Base-by-base conservation (phyloP, 2,329 filamentous ascomycete genomes). In the Diaporthe sp. region DNA sequence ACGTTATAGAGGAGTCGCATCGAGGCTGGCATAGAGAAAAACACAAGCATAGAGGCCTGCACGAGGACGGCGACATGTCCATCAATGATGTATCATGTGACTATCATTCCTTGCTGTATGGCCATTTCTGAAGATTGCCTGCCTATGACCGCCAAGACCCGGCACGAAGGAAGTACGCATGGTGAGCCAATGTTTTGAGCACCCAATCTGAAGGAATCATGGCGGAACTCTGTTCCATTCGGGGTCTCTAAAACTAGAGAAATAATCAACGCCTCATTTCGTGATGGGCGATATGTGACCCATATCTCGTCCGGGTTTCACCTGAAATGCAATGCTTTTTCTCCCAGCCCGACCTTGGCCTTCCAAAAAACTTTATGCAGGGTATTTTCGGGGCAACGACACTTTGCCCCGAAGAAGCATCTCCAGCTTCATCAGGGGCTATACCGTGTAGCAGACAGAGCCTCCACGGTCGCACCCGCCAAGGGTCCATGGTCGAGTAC, bases 321-420 rank as follows among this genome's bases (percentile, higher is more conserved):
- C 53, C 62, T 61, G 44, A 65, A 65, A 71, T 60, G 60, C 37
- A 62, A 57, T 72, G 67, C 67, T 75, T 75, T 74, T 67, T 46
- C 28, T 49, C 44, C 42, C 31, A 55, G 65, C 72, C 57, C 31
- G 13, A 44, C 34, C 39, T 53, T n/a, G 42, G 44, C 44, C 72
- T 51, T 57, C 55, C 72, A 65, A 67, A 65, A 73, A 62, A 65
- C 46, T 44, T 44, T 53, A 28, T 73, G 76, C 73, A 73, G 71
- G 71, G 73, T 67, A 73, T 71, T 73, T 19, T 70, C 57, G 57
- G 42, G 68, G 71, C 39, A 68, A 51, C 71, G 71, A 39, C 71
- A 46, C 62, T 44, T 37, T 68, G 55, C 76, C 70, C 71, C 51
- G 25, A 22, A 10, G 65, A 55, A 70, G 65, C 65, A 42, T 34